Percentiles rank a stretch among this genome's conserved stretches.
Evolutionary conservation across 345 rosid genomes (phyloP).

Genomic region (Populus alba): DNA sequence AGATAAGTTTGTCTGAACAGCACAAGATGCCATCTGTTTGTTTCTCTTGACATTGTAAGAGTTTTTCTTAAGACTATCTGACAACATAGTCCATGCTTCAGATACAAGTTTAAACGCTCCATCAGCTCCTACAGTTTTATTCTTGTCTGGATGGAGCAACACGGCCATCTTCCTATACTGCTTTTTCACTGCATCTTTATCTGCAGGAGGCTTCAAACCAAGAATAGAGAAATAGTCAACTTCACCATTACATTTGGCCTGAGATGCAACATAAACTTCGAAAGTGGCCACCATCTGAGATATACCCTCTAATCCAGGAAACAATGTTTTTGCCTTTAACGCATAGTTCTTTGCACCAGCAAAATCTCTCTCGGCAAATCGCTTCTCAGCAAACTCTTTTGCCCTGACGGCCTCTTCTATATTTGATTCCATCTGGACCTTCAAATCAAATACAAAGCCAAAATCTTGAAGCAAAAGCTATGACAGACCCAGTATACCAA

Average conservation of each 20-base stretch:
- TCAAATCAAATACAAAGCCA: constrained; percentile 20
- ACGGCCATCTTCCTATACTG: constrained; percentile 91
- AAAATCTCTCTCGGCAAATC: constrained; percentile 78
- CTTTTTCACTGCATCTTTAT: constrained; percentile 78
- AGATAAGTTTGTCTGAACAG: constrained; percentile 41
- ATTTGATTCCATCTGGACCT: constrained; percentile 63
- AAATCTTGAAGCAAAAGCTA: constrained; percentile 34
- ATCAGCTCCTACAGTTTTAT: constrained; percentile 89
- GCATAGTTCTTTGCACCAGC: constrained; percentile 76
- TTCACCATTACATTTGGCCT: constrained; percentile 55
- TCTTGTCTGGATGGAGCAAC: constrained; percentile 92
- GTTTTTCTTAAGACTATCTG: constrained; percentile 63
- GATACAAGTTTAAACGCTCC: constrained; percentile 95
- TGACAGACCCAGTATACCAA: constrained; percentile 29
- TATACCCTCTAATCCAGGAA: constrained; percentile 81
- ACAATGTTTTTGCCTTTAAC: constrained; percentile 65
- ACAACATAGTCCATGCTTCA: constrained; percentile 85
- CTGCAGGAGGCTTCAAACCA: constrained; percentile 89
- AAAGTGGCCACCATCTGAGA: constrained; percentile 94
- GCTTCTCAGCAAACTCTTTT: constrained; percentile 81
- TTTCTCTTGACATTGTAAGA: constrained; percentile 55
- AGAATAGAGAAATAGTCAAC: constrained; percentile 81
- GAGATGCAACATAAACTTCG: constrained; percentile 85
- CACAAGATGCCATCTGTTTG: constrained; percentile 34
- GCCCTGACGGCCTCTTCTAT: constrained; percentile 79